A percentile compares a stretch with the other conserved stretches of the same genome.
Conservation (phyloP, 495 filamentous ascomycete genomes). For the Acidiella bohemica region DNA sequence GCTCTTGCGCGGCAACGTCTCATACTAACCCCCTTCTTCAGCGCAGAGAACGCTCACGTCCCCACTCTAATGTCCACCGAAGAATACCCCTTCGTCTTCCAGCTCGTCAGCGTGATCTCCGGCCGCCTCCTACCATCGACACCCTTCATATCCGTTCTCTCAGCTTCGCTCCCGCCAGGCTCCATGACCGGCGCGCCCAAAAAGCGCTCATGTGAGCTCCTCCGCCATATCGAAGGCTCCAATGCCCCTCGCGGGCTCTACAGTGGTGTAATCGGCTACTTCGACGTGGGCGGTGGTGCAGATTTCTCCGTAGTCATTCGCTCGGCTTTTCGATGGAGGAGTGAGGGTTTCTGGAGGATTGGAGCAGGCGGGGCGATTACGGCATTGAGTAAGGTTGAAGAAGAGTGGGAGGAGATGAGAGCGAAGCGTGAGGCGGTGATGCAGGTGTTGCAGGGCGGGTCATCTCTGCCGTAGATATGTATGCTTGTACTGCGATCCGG, state of each 20-base stretch:
- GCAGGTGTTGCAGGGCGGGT: neutral
- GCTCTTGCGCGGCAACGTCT: no score
- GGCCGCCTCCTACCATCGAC: slow-evolving; percentile 39
- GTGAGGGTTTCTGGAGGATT: slow-evolving; percentile 60
- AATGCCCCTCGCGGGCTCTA: slow-evolving; percentile 59
- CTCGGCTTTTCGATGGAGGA: slow-evolving; percentile 56
- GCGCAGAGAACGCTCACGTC: slow-evolving; percentile 42
- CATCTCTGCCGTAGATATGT: no score
- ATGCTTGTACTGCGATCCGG: no score
- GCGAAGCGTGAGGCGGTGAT: slow-evolving; percentile 58
- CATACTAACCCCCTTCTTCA: neutral
- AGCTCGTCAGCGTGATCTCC: slow-evolving; percentile 79
- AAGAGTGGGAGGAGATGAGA: slow-evolving; percentile 84
- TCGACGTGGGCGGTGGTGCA: slow-evolving; percentile 70
- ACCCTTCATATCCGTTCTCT: slow-evolving; percentile 51
- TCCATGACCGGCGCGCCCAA: slow-evolving; percentile 96
- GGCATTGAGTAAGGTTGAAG: slow-evolving; percentile 56
- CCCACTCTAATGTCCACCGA: slow-evolving; percentile 67
- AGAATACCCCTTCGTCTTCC: slow-evolving; percentile 77
- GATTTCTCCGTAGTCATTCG: slow-evolving; percentile 85
- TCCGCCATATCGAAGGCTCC: slow-evolving; percentile 51
- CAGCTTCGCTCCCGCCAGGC: slow-evolving; percentile 68
- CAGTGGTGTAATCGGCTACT: slow-evolving; percentile 77
- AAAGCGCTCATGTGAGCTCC: slow-evolving; percentile 71
- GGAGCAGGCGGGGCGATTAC: slow-evolving; percentile 87